Base-by-base conservation (phyloP, 306 rosid genomes). In the Fragaria vesca region DNA sequence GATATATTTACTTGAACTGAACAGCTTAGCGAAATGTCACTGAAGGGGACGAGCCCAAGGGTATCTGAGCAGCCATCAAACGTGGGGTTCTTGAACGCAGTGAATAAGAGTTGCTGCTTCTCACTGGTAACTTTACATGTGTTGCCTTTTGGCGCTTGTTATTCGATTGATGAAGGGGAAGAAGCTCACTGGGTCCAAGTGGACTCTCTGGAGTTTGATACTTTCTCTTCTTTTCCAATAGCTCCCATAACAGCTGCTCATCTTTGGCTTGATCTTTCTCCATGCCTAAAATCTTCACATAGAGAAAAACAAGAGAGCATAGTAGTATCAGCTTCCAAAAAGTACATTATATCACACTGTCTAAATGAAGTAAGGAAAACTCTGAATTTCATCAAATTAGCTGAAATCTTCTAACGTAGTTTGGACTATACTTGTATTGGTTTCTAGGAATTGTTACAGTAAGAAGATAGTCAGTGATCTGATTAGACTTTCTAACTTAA, bases 231-330 rank as follows among this genome's bases (percentile, higher is more conserved):
- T 42, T 74, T 58, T 58, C 77, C 69, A 74, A 16, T 4, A 40
- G 54, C 54, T 43, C 78, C 78, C 69, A 74, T 15, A 74, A 60
- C 78, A 74, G 78, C 18, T 58, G 45, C 45, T 58, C 69, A 43
- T 74, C 69, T 11, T 74, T 24, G 20, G 78, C 18, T 73, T 73
- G 21, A 15, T 74, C 78, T 42, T 57, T 74, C 78, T 74, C 69
- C 55, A 26, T 38, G 55, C 69, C 24, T 21, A 57, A 2, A 58
- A 74, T 2, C 78, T 74, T 42, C 78, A 42, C 26, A 24, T 34
- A 42, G 38, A 38, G 30, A 10, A 40, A 8, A 58, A 40, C 18
- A 32, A 21, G 6, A 57, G 28, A 21, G 2, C 15, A 16, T 9
- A 10, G 26, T 71, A 48, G 61, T 16, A 48, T 71, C 43, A 48